Conservation (phyloP, 306 rosid genomes). For the Inga oerstediana region DNA sequence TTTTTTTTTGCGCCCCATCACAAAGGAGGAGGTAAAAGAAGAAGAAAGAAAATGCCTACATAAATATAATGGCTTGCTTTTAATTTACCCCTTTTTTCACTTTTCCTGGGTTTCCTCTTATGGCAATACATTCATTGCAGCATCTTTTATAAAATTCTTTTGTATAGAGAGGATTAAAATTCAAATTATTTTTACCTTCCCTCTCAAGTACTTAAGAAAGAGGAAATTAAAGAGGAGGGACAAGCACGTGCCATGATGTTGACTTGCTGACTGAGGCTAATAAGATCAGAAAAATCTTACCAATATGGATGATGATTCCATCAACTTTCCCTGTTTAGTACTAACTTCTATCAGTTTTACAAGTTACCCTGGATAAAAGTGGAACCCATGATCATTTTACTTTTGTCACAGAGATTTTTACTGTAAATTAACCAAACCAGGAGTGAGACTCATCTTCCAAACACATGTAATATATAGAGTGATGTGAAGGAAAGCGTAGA, state of each 20-base stretch:
- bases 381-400: conserved; percentile 9
- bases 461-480: background rate
- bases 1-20: background rate
- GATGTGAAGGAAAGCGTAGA: too few species aligned
- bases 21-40: background rate
- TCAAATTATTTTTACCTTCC: background rate
- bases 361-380: conserved; percentile 12
- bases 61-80: background rate
- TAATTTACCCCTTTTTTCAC: conserved; percentile 23
- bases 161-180: background rate
- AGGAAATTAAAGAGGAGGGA: background rate
- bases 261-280: conserved; percentile 26
- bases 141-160: conserved; percentile 22
- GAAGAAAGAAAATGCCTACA: background rate
- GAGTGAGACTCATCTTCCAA: background rate
- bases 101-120: conserved; percentile 34
- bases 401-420: background rate
- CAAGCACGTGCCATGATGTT: conserved; percentile 42
- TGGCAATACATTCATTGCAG: conserved; percentile 29
- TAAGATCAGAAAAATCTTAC: conserved; percentile 31
- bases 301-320: background rate
- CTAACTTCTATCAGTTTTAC: background rate
- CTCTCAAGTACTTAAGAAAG: conserved; percentile 26
- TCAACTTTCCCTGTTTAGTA: background rate
- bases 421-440: background rate